A percentile compares a stretch with the other conserved stretches of the same genome.
phyloP scores from a whole-genome alignment of 2,329 filamentous ascomycete genomes.

The Hypoxylon sp. region DNA sequence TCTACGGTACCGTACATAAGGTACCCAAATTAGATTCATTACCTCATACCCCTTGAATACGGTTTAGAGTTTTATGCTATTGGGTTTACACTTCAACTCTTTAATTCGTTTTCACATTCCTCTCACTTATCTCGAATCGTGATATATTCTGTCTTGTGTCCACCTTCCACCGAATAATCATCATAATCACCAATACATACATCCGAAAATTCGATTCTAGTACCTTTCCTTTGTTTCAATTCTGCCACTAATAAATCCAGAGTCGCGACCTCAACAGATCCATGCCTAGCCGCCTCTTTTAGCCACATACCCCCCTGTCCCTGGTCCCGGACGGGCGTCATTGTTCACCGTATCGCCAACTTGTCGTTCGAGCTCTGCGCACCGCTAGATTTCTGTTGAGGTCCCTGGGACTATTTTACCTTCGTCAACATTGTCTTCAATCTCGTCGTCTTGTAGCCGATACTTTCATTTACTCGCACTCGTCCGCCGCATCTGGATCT shows the following conservation, averaged over 20 bases:
- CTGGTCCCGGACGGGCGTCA: constrained; percentile 32
- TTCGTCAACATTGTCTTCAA: constrained; percentile 2
- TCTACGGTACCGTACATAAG: not conserved
- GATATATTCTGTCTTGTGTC: constrained; percentile 4
- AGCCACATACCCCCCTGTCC: constrained; percentile 30
- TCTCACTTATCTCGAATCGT: not conserved
- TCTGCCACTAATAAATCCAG: constrained; percentile 7
- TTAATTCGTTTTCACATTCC: not conserved
- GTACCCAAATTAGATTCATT: constrained; percentile 27
- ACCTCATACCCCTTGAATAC: constrained; percentile 38
- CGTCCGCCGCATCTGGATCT: constrained; percentile 13
- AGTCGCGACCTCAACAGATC: constrained; percentile 33
- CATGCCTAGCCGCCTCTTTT: constrained; percentile 20
- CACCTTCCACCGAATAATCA: not conserved
- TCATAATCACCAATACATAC: constrained; percentile 19
- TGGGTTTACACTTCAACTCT: constrained; percentile 11
- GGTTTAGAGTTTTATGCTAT: constrained; percentile 19
- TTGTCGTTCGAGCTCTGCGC: constrained; percentile 26
- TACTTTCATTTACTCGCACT: constrained; percentile 18
- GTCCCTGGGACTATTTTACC: constrained; percentile 19
- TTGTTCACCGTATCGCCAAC: constrained; percentile 39
- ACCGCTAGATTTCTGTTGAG: constrained; percentile 26
- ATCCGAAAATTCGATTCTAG: not conserved
- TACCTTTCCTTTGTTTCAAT: constrained; percentile 26
- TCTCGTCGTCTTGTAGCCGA: constrained; percentile 1